Evolutionary conservation across 805 yeast species (phyloP).

Genomic region (Barnettozyma wickerhamii): DNA sequence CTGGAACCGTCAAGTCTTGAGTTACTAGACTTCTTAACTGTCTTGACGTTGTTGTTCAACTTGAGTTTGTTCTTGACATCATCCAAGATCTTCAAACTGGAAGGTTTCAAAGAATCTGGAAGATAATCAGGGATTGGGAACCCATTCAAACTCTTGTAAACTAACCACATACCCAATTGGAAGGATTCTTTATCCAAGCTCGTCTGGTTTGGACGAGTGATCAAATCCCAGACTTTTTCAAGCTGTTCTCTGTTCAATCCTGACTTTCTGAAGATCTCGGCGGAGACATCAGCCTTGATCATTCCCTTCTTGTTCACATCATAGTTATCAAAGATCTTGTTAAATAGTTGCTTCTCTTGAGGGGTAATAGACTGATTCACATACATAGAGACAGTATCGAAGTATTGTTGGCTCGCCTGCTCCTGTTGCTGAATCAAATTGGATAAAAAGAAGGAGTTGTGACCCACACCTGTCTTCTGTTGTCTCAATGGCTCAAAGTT

Average conservation of each 20-base stretch:
- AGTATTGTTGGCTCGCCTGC: slow-evolving; percentile 4
- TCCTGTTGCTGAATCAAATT: slow-evolving; percentile 64
- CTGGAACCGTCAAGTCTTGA: slow-evolving; percentile 35
- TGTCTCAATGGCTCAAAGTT: slow-evolving; percentile 31
- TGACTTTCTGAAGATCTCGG: slow-evolving; percentile 82
- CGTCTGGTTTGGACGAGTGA: slow-evolving; percentile 82
- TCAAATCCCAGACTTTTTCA: slow-evolving; percentile 86
- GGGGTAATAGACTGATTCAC: slow-evolving; percentile 55
- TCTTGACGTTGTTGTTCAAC: slow-evolving; percentile 7
- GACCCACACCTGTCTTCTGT: slow-evolving; percentile 43
- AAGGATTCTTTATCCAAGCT: slow-evolving; percentile 87
- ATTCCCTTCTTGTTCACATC: slow-evolving; percentile 67
- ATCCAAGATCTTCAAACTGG: slow-evolving; percentile 73
- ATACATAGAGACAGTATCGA: slow-evolving; percentile 22
- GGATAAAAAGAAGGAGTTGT: slow-evolving; percentile 34
- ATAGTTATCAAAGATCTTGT: slow-evolving; percentile 86
- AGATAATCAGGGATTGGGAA: slow-evolving; percentile 71
- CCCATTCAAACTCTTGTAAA: slow-evolving; percentile 86
- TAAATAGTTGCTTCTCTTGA: slow-evolving; percentile 83
- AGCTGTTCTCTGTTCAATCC: slow-evolving; percentile 86
- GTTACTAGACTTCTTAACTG: slow-evolving; percentile 24
- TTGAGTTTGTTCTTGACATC: slow-evolving; percentile 56
- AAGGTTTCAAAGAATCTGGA: slow-evolving; percentile 90
- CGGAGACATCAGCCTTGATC: slow-evolving; percentile 81
- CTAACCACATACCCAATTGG: slow-evolving; percentile 95